Percentiles rank a stretch among this genome's conserved stretches.
Evolutionary conservation across 2,329 filamentous ascomycete species (phyloP).

Genomic region (Alternaria ethzedia): DNA sequence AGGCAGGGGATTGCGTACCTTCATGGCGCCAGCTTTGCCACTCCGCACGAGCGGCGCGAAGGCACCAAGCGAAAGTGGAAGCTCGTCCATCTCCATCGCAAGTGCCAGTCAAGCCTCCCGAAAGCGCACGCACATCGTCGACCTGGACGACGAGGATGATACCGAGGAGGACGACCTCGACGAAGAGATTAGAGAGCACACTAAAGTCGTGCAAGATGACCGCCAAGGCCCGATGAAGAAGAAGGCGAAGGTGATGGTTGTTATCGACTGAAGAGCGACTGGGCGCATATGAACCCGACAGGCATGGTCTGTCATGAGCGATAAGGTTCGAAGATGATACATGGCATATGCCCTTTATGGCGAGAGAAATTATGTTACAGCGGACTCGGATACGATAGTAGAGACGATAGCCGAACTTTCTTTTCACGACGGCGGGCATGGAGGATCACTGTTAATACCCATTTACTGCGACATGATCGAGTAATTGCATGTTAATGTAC

Average conservation of each 20-base stretch:
- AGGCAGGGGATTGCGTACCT: slow-evolving; percentile 11
- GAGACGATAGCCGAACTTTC: no score
- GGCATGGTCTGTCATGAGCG: no score
- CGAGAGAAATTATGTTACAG: no score
- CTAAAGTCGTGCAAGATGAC: slow-evolving; percentile 10
- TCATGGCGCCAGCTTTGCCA: slow-evolving; percentile 29
- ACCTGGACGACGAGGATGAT: slow-evolving; percentile 19
- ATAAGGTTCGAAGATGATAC: no score
- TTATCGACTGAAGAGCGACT: slow-evolving; percentile 22
- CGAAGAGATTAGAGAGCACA: slow-evolving; percentile 22
- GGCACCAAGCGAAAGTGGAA: neutral
- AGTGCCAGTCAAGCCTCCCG: neutral
- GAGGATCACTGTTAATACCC: neutral
- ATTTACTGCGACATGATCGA: neutral
- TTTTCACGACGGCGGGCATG: neutral
- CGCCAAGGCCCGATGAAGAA: slow-evolving; percentile 16
- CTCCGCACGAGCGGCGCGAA: neutral
- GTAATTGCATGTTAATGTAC: neutral
- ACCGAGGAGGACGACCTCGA: slow-evolving; percentile 15
- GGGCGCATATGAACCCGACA: no score
- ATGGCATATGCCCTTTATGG: no score
- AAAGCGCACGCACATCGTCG: slow-evolving; percentile 19
- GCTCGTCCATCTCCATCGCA: neutral
- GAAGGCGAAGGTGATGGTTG: slow-evolving; percentile 25
- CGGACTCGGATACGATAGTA: no score